phyloP scores from a whole-genome alignment of 2,329 filamentous ascomycete species.

The Trichocomaceae sp. region DNA sequence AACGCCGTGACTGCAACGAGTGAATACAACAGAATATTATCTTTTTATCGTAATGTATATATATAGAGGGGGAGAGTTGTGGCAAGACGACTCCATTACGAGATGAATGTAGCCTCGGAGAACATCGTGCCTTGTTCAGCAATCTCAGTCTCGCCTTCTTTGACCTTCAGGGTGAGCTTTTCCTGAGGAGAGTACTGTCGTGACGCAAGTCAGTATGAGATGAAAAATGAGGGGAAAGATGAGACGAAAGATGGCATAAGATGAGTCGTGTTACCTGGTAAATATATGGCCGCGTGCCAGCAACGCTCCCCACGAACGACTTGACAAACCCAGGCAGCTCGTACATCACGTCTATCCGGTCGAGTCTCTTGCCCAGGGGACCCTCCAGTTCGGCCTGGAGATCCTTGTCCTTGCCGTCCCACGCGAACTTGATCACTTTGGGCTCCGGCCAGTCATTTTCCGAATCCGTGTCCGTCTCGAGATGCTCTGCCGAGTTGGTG shows the following conservation, averaged over 20 bases:
- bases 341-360: conserved; percentile 91
- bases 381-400: conserved; percentile 66
- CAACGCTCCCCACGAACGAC: conserved; percentile 78
- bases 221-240: too few relatives aligned
- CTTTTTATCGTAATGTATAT: background rate
- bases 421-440: conserved; percentile 64
- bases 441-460: conserved; percentile 89
- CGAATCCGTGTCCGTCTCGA: conserved; percentile 61
- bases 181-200: conserved; percentile 61
- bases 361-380: conserved; percentile 60
- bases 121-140: conserved; percentile 74
- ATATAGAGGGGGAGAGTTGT: too few relatives aligned
- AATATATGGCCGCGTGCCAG: conserved; percentile 93
- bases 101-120: conserved; percentile 94
- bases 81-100: conserved; percentile 35
- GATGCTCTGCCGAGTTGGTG: conserved; percentile 61
- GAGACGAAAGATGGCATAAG: background rate
- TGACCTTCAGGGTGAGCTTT: conserved; percentile 70
- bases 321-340: conserved; percentile 96
- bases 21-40: background rate
- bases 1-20: conserved; percentile 10
- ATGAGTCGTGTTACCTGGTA: conserved; percentile 63
- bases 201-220: conserved; percentile 17
- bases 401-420: conserved; percentile 66
- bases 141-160: conserved; percentile 72